A percentile compares a stretch with the other conserved stretches of the same genome.
Evolutionary conservation across 805 yeast species (phyloP).

Genomic region (Sugiyamaella boreocaroliniensis): DNA sequence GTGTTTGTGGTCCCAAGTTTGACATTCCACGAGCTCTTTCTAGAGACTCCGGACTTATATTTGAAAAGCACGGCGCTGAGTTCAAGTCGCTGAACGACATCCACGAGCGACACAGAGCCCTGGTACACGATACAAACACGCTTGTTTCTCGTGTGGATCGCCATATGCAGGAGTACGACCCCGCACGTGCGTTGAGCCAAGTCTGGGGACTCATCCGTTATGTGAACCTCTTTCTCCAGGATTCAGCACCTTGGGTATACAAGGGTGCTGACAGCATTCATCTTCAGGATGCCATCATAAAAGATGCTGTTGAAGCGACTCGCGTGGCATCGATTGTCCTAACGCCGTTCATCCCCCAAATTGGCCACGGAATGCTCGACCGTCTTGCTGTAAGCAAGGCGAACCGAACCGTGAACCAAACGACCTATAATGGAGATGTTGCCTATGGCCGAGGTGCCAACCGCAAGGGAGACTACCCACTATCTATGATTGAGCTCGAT

Average conservation of each 20-base stretch:
- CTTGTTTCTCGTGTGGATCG: conserved; percentile 38
- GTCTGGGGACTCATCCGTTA: conserved; percentile 54
- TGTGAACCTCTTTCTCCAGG: conserved; percentile 64
- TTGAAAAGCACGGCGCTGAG: conserved; percentile 2
- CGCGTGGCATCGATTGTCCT: conserved; percentile 61
- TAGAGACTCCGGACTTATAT: neutral
- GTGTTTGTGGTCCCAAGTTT: conserved; percentile 70
- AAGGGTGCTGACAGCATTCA: conserved; percentile 25
- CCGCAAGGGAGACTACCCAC: conserved; percentile 44
- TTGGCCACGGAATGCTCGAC: conserved; percentile 52
- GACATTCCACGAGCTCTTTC: conserved; percentile 40
- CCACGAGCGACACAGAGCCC: conserved; percentile 11
- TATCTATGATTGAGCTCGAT: neutral
- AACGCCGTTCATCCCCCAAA: conserved; percentile 66
- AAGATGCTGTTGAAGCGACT: conserved; percentile 60
- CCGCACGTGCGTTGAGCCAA: conserved; percentile 47
- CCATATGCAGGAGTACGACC: conserved; percentile 43
- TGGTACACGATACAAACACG: conserved; percentile 32
- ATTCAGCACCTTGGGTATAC: conserved; percentile 68
- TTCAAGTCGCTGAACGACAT: neutral
- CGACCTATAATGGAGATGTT: conserved; percentile 51
- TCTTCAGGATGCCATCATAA: conserved; percentile 50
- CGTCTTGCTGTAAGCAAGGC: conserved; percentile 48
- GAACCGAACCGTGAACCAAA: conserved; percentile 39
- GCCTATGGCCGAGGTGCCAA: conserved; percentile 57